Percentiles rank a stretch among this genome's conserved stretches.
Conservation (phyloP, 1,284 basidiomycete species). For the Phlebopus sp. region DNA sequence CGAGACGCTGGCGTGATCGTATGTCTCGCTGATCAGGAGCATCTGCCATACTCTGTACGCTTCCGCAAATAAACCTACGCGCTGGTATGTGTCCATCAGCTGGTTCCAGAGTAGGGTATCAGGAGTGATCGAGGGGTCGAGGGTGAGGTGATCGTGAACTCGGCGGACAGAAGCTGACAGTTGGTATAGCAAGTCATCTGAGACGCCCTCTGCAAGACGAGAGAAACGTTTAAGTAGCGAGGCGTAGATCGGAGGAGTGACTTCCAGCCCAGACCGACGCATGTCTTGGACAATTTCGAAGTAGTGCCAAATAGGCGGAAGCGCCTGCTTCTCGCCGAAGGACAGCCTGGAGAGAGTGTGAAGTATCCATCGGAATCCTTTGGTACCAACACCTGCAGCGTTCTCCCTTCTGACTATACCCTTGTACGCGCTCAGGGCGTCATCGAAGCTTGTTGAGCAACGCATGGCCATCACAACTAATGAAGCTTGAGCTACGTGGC, state of each 20-base stretch:
- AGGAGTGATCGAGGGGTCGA: constrained; percentile 74
- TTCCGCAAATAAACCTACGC: constrained; percentile 65
- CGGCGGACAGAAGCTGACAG: constrained; percentile 57
- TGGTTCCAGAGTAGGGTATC: constrained; percentile 81
- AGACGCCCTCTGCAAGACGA: constrained; percentile 37
- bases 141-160: constrained; percentile 74
- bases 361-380: constrained; percentile 61
- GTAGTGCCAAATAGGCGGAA: constrained; percentile 63
- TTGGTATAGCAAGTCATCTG: constrained; percentile 27
- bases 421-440: constrained; percentile 64
- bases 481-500: constrained; percentile 44
- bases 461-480: constrained; percentile 63
- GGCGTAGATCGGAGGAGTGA: constrained; percentile 67
- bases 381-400: constrained; percentile 46
- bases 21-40: constrained; percentile 56
- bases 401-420: constrained; percentile 35
- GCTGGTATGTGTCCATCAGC: constrained; percentile 88
- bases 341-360: constrained; percentile 58
- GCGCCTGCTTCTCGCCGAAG: constrained; percentile 38
- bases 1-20: constrained; percentile 68
- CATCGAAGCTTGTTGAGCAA: constrained; percentile 46
- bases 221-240: constrained; percentile 63
- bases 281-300: constrained; percentile 85
- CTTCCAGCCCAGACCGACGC: constrained; percentile 59
- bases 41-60: constrained; percentile 82